These are phyloP conservation scores for Coemansia reversa DNA, from an alignment of 192 early-diverging fungal genomes.

Conservation along the genomic window DNA sequence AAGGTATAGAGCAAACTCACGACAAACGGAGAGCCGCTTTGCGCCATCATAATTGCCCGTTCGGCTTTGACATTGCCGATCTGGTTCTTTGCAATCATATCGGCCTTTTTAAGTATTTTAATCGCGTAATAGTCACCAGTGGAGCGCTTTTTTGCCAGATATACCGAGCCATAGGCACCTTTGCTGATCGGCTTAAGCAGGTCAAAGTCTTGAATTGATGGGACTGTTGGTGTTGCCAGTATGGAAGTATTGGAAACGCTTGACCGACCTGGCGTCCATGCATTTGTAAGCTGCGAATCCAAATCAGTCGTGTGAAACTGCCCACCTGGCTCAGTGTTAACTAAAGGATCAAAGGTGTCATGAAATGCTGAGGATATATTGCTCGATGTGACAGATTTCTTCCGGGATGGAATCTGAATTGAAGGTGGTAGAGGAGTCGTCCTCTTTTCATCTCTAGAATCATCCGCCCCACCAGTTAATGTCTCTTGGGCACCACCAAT, in stretches of 20 bases:
- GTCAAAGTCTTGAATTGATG: constrained; percentile 85
- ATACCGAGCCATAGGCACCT: constrained; percentile 90
- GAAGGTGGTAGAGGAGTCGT: neutral
- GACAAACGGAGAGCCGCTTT: constrained; percentile 82
- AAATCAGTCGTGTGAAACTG: constrained; percentile 18
- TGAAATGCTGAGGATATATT: neutral
- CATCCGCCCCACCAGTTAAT: neutral
- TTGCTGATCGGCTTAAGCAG: constrained; percentile 88
- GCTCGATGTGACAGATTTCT: neutral
- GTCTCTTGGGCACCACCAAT: neutral
- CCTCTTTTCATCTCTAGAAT: neutral
- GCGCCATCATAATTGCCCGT: constrained; percentile 72
- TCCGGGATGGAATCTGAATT: neutral
- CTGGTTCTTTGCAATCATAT: constrained; percentile 88
- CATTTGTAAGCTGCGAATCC: constrained; percentile 8
- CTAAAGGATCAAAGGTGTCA: neutral
- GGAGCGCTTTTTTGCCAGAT: constrained; percentile 75
- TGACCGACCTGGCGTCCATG: constrained; percentile 3
- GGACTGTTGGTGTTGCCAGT: constrained; percentile 60
- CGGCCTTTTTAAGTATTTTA: constrained; percentile 84
- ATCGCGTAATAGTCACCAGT: constrained; percentile 88
- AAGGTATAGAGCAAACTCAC: constrained; percentile 88
- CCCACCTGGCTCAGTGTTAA: neutral
- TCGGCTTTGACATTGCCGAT: constrained; percentile 51
- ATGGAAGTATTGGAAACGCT: constrained; percentile 15